phyloP scores from a whole-genome alignment of 805 yeast genomes.

The Saccharomyces kudriavzevii region DNA sequence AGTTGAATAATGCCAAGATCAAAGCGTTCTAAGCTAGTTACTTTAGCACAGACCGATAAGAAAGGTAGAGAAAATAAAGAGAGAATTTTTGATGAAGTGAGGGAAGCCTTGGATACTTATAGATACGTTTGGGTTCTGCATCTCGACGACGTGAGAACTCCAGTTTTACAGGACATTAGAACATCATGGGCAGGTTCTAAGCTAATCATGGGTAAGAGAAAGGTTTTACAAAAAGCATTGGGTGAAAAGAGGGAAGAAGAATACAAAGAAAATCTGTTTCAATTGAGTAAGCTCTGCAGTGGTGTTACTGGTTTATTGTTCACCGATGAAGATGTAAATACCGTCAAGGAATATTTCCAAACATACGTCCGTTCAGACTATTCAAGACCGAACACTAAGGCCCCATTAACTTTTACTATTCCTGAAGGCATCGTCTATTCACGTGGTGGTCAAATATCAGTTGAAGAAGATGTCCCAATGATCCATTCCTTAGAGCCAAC shows the following conservation, averaged over 20 bases:
- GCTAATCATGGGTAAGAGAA: constrained; percentile 82
- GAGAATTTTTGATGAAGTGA: constrained; percentile 82
- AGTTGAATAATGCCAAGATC: constrained; percentile 78
- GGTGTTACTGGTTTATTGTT: constrained; percentile 86
- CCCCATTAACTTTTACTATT: constrained; percentile 76
- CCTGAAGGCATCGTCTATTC: constrained; percentile 91
- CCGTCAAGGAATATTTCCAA: constrained; percentile 82
- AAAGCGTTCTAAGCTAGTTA: constrained; percentile 89
- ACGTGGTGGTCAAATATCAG: constrained; percentile 86
- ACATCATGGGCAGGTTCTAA: constrained; percentile 89
- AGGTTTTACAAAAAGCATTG: constrained; percentile 85
- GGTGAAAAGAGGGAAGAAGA: constrained; percentile 87
- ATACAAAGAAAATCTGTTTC: constrained; percentile 73
- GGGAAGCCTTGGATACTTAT: constrained; percentile 69
- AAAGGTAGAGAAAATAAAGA: constrained; percentile 91
- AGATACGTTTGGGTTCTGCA: constrained; percentile 78
- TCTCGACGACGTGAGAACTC: constrained; percentile 89
- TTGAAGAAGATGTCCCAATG: constrained; percentile 93
- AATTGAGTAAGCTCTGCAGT: constrained; percentile 50
- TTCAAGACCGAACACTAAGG: constrained; percentile 78
- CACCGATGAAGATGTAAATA: constrained; percentile 80
- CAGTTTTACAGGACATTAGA: constrained; percentile 88
- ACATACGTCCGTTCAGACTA: constrained; percentile 74
- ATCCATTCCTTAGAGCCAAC: constrained; percentile 93
- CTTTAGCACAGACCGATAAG: constrained; percentile 92